Evolutionary conservation across 345 rosid species (phyloP), one percentile per base, ranked within the genome.

Genomic region (Brassica nigra): DNA sequence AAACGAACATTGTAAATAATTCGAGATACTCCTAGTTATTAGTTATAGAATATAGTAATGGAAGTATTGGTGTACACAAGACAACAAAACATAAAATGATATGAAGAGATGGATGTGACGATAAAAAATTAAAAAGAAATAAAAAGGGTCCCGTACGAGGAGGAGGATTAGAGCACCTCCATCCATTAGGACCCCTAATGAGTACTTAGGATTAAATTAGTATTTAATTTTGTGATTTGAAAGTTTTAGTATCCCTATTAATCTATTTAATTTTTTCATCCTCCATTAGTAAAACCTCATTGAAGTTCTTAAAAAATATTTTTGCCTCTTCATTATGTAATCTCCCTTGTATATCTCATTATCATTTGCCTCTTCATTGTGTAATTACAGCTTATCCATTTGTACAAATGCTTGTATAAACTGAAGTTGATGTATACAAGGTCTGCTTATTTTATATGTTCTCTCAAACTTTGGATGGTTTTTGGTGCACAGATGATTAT

Each of bases 21-120:
- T n/a, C 30, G n/a, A 49, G 44, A 65, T 18, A 10, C 5, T 3
- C 67, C 39, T 39, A 14, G 34, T n/a, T 27, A 14, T 44, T 5
- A 47, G 55, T 47, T 52, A n/a, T 5, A 52, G 23, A 70, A 15
- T 55, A 54, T 18, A 36, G 36, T 61, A 54, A 54, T 2, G 65
- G 1, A 59, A 1, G 12, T 30, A 78, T 42, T 31, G 62, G 30
- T 15, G 77, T 9, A 78, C 36, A 66, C 37, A 68, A 8, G 29
- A 55, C 18, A 31, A 58, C 76, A 78, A 37, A 28, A 58, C 47
- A 68, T 59, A 62, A 70, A 18, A 79, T 66, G 14, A 74, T 69
- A 69, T 36, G 83, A 80, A 74, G 66, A 80, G 83, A 79, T 63
- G 37, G 83, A 80, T 75, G 79, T 80, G 83, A 80, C 79, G 9